phyloP scores from a whole-genome alignment of 352 stramenopile species.

The Globisporangium camurandrum region DNA sequence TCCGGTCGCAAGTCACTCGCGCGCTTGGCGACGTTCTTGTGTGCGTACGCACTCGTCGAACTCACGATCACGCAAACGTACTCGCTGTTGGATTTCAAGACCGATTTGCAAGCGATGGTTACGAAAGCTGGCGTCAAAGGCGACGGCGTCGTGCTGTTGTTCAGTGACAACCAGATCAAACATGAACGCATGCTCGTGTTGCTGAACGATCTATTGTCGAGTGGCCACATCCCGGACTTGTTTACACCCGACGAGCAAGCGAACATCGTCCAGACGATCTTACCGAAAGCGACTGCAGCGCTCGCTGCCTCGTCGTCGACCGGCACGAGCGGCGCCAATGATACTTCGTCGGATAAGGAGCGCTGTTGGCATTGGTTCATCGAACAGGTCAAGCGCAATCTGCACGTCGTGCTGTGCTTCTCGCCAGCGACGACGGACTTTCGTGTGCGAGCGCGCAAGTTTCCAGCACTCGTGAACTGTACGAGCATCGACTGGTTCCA shows the following conservation, averaged over 20 bases:
- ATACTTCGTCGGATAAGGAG: slow-evolving; percentile 83
- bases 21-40: slow-evolving; percentile 89
- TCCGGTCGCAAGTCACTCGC: slow-evolving; percentile 92
- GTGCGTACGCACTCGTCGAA: slow-evolving; percentile 80
- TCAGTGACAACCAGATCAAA: slow-evolving; percentile 92
- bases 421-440: slow-evolving; percentile 89
- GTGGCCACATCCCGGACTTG: slow-evolving; percentile 89
- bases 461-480: slow-evolving; percentile 92
- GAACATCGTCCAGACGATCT: slow-evolving; percentile 83
- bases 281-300: slow-evolving; percentile 74
- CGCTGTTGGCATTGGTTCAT: slow-evolving; percentile 91
- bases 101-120: slow-evolving; percentile 90
- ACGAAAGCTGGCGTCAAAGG: slow-evolving; percentile 89
- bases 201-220: slow-evolving; percentile 92
- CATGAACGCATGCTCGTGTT: slow-evolving; percentile 94
- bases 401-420: slow-evolving; percentile 94
- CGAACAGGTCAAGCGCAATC: slow-evolving; percentile 84
- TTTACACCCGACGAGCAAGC: slow-evolving; percentile 90
- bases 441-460: slow-evolving; percentile 83
- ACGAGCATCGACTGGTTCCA: slow-evolving; percentile 93
- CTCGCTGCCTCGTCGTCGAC: slow-evolving; percentile 12
- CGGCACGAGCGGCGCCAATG: slow-evolving; percentile 11
- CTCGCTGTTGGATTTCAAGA: slow-evolving; percentile 91
- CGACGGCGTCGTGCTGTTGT: slow-evolving; percentile 87
- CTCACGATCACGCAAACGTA: slow-evolving; percentile 90